Evolutionary conservation across 2,329 filamentous ascomycete genomes (phyloP).

Genomic region (Colletotrichum zoysiae): DNA sequence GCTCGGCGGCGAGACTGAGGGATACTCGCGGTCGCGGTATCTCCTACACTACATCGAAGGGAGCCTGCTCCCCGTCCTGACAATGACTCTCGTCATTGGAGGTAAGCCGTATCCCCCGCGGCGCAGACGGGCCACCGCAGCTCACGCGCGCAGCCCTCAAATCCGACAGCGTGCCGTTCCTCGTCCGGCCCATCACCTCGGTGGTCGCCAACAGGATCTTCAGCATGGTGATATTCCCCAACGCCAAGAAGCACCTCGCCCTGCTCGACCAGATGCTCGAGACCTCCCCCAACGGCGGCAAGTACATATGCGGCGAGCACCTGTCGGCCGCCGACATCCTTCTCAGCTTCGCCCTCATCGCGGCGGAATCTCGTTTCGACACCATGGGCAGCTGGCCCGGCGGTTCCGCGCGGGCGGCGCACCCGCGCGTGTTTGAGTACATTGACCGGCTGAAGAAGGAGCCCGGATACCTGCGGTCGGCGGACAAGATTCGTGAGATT

Average conservation of each 20-base stretch:
- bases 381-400: conserved; percentile 57
- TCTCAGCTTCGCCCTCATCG: conserved; percentile 65
- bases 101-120: conserved; percentile 51
- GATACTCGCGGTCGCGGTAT: conserved; percentile 72
- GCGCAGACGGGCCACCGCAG: not conserved
- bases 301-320: conserved; percentile 62
- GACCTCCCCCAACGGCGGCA: conserved; percentile 55
- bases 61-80: conserved; percentile 79
- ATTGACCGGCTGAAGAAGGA: conserved; percentile 59
- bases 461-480: conserved; percentile 62
- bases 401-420: conserved; percentile 54
- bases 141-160: conserved; percentile 54
- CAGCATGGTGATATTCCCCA: conserved; percentile 59
- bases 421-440: conserved; percentile 62
- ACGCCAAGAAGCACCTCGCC: conserved; percentile 60
- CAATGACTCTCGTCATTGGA: conserved; percentile 72
- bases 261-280: conserved; percentile 64
- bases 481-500: conserved; percentile 63
- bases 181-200: conserved; percentile 64
- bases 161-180: conserved; percentile 62
- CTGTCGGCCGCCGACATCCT: conserved; percentile 67
- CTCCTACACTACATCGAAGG: conserved; percentile 90
- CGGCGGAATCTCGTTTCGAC: conserved; percentile 55
- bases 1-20: conserved; percentile 71
- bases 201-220: conserved; percentile 60